These are phyloP conservation scores for Tricholoma hemisulphureum DNA, from an alignment of 768 basidiomycete genomes.

Conservation along the genomic window DNA sequence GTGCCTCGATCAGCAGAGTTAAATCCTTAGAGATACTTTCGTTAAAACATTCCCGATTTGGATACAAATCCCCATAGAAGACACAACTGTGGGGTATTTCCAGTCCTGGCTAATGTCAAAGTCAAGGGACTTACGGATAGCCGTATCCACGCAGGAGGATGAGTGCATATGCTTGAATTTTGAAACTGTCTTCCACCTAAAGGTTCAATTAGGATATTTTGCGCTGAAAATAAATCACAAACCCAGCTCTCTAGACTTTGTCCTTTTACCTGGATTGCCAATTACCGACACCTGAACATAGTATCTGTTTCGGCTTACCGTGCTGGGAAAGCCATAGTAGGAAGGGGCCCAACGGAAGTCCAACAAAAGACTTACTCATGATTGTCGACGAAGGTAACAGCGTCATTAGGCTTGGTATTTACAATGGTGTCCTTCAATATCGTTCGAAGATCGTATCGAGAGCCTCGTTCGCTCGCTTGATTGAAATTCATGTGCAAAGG, in stretches of 20 bases:
- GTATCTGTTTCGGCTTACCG: constrained; percentile 43
- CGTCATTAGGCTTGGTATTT: constrained; percentile 66
- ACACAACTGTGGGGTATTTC: constrained; percentile 55
- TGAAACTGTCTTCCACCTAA: constrained; percentile 70
- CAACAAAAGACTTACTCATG: constrained; percentile 62
- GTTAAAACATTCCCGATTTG: constrained; percentile 65
- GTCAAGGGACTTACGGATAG: constrained; percentile 58
- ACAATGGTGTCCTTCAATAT: constrained; percentile 73
- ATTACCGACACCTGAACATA: neutral
- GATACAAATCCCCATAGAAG: constrained; percentile 85
- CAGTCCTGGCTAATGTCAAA: neutral
- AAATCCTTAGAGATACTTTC: constrained; percentile 51
- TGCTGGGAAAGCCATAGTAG: constrained; percentile 38
- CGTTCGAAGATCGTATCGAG: constrained; percentile 70
- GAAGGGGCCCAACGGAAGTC: neutral
- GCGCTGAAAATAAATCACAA: constrained; percentile 17
- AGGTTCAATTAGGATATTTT: neutral
- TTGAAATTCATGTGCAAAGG: constrained; percentile 85
- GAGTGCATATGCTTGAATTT: constrained; percentile 78
- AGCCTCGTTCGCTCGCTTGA: constrained; percentile 66
- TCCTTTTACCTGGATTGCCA: constrained; percentile 46
- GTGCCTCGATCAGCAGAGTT: constrained; percentile 53
- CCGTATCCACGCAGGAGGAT: constrained; percentile 70
- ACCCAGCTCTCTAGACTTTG: constrained; percentile 86
- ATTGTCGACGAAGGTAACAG: constrained; percentile 90